phyloP scores from a whole-genome alignment of 2,329 filamentous ascomycete species.

The Akanthomyces uredinophilus region DNA sequence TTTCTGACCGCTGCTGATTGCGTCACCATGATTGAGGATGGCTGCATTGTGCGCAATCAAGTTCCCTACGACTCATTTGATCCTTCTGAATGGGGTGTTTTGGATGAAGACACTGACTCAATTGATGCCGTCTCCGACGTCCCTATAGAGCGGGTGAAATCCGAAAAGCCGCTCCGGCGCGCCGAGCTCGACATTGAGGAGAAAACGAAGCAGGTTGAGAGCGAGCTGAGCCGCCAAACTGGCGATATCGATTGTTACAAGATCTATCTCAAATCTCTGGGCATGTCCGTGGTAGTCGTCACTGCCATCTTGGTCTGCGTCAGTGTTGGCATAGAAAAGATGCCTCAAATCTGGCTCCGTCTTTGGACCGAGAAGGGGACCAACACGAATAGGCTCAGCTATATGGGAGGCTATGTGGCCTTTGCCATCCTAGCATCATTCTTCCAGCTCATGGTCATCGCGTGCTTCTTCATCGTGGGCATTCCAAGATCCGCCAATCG shows the following conservation, averaged over 20 bases:
- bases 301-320: slow-evolving; percentile 17
- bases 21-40: slow-evolving; percentile 23
- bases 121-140: neutral
- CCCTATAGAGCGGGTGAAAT: neutral
- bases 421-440: slow-evolving; percentile 19
- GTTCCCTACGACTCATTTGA: slow-evolving; percentile 20
- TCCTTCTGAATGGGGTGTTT: slow-evolving; percentile 17
- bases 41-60: slow-evolving; percentile 22
- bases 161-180: neutral
- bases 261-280: slow-evolving; percentile 25
- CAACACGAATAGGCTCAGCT: slow-evolving; percentile 17
- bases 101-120: slow-evolving; percentile 11
- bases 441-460: slow-evolving; percentile 15
- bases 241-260: slow-evolving; percentile 26
- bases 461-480: slow-evolving; percentile 22
- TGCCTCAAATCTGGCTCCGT: slow-evolving; percentile 26
- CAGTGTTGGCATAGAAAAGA: slow-evolving; percentile 17
- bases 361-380: slow-evolving; percentile 24
- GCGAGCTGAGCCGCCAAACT: slow-evolving; percentile 24
- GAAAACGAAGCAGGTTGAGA: slow-evolving; percentile 16
- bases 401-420: slow-evolving; percentile 22
- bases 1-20: slow-evolving; percentile 23
- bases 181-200: slow-evolving; percentile 4
- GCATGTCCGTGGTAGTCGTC: slow-evolving; percentile 19
- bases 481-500: slow-evolving; percentile 22